Percentiles rank a stretch among this genome's conserved stretches.
Evolutionary conservation across 495 filamentous ascomycete genomes (phyloP).

Genomic region (Neurospora tetrasperma): DNA sequence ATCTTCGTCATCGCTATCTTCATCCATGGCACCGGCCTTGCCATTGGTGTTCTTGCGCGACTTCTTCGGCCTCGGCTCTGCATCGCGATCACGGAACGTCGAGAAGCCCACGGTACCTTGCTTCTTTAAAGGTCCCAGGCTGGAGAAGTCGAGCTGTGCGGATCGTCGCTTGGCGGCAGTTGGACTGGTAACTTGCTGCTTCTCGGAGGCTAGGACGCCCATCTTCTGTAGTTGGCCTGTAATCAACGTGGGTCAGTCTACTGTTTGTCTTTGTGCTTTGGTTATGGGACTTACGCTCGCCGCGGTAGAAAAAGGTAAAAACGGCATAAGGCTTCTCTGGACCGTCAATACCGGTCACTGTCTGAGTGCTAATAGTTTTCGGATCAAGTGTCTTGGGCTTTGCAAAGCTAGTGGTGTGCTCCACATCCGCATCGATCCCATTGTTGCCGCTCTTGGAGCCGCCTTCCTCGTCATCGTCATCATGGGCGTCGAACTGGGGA

Average conservation of each 20-base stretch:
- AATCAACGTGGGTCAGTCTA: slow-evolving; percentile 9
- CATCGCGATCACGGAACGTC: slow-evolving; percentile 66
- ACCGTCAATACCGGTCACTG: slow-evolving; percentile 94
- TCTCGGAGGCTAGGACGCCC: slow-evolving; percentile 63
- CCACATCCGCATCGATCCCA: slow-evolving; percentile 56
- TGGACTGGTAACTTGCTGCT: slow-evolving; percentile 45
- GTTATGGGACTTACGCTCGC: slow-evolving; percentile 61
- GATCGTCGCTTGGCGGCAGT: slow-evolving; percentile 59
- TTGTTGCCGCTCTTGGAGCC: slow-evolving; percentile 30
- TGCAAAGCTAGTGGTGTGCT: slow-evolving; percentile 97
- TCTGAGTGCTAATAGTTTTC: slow-evolving; percentile 95
- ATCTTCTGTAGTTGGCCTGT: slow-evolving; percentile 88
- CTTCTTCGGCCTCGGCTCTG: slow-evolving; percentile 40
- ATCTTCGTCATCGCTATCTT: slow-evolving; percentile 57
- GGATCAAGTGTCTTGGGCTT: slow-evolving; percentile 96
- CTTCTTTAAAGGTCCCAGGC: slow-evolving; percentile 72
- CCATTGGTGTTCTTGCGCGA: slow-evolving; percentile 48
- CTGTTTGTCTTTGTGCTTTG: background rate
- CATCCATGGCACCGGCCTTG: slow-evolving; percentile 31
- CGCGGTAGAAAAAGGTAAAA: slow-evolving; percentile 97
- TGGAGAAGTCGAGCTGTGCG: slow-evolving; percentile 68
- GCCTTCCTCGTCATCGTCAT: slow-evolving; percentile 67
- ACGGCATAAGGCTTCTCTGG: slow-evolving; percentile 91
- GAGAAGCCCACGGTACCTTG: slow-evolving; percentile 82
- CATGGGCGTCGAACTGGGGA: slow-evolving; percentile 93